phyloP scores from a whole-genome alignment of 257 asterid genomes.

The Scutellaria galericulata region DNA sequence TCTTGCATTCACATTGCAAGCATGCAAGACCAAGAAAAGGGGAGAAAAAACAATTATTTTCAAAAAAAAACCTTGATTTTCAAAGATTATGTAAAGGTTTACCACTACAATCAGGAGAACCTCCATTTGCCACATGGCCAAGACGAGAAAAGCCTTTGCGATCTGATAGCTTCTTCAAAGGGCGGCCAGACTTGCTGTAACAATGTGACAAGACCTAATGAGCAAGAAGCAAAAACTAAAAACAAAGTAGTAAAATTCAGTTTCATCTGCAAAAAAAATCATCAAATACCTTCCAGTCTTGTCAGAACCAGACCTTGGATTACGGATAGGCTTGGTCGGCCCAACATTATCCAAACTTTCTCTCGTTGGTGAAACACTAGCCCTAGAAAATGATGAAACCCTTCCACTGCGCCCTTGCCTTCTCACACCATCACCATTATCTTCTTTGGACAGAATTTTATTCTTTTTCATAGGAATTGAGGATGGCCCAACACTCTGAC shows the following conservation, averaged over 20 bases:
- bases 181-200: conserved; percentile 92
- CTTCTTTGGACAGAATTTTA: conserved; percentile 71
- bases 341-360: conserved; percentile 71
- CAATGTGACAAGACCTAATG: conserved; percentile 36
- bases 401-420: conserved; percentile 95
- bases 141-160: conserved; percentile 91
- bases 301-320: conserved; percentile 67
- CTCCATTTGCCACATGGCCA: conserved; percentile 70
- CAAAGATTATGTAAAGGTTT: conserved; percentile 29
- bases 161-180: conserved; percentile 81
- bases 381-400: conserved; percentile 77
- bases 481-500: conserved; percentile 60
- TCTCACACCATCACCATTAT: conserved; percentile 77
- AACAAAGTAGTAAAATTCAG: conserved; percentile 26
- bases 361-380: conserved; percentile 76
- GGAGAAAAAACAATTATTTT: background rate
- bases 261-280: conserved; percentile 31
- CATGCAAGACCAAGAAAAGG: conserved; percentile 5
- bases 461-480: conserved; percentile 61
- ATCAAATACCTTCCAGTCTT: conserved; percentile 79
- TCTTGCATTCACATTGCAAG: conserved; percentile 18
- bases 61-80: conserved; percentile 10
- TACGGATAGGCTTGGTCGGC: conserved; percentile 71
- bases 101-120: conserved; percentile 93
- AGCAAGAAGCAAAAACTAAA: conserved; percentile 27